Evolutionary conservation across 2,329 filamentous ascomycete genomes (phyloP), one percentile per base, ranked within the genome.

Genomic region (Ceratocystis albifundus): DNA sequence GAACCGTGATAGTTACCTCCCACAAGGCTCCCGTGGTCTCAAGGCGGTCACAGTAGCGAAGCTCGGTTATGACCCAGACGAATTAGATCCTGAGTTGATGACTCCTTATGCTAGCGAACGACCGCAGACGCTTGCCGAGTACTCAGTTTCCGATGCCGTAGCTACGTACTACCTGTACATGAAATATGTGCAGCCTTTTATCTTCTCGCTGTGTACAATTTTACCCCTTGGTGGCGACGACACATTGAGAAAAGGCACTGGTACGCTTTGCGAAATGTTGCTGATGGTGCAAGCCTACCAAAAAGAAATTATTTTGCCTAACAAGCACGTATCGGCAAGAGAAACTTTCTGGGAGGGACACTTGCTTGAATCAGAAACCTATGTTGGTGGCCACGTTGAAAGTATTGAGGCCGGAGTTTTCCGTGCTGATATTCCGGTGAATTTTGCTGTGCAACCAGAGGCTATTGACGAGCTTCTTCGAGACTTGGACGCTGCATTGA

Each of bases 131-230:
- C 80, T 99, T 64, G 93, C 94, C 7, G 94, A 99, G 73, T 99
- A 99, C 77, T 99, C 95, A 0, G 94, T 99, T 57, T 99, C 95
- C 72, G 95, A 99, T 80, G 95, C 95, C 8, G 94, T 99, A 63
- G 94, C 94, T 25, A 99, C 94, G 0, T 99, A 99, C 75, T 99
- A 99, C 74, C 79, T 99, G 69, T 99, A 99, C 81, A 99, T 99
- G 95, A 99, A 99, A 87, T 99, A 99, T 75, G 90, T 99, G n/a
- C 94, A 99, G 75, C 94, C 94, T 2, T 99, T 99, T 79, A 94
- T 99, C 74, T 99, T 99, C 81, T 97, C 95, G 0, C 80, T 99
- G 0, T 99, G 94, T 77, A 99, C 92, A 0, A 96, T 99, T 77
- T 81, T 99, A 74, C 94, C 94, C 0, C 81, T 99, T 0, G 90